Base-by-base conservation (phyloP, 352 stramenopile species). In the Phytophthora agathidicida region DNA sequence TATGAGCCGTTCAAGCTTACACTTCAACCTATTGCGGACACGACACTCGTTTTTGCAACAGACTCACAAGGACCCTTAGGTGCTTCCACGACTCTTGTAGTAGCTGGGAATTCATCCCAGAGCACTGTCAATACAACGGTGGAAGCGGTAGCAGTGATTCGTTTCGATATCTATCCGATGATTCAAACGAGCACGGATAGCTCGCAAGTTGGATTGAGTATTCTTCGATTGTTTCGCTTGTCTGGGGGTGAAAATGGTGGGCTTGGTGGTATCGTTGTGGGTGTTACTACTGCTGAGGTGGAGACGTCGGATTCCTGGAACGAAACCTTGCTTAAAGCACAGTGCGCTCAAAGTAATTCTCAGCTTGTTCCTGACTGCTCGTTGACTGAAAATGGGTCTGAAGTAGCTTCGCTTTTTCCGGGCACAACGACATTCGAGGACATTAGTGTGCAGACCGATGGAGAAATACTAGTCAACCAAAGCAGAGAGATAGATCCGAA, bases 211-310 rank as follows among this genome's bases (percentile, higher is more conserved):
- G 82, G 82, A 10, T 56, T 73, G 1, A 80, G 77, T 7, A 70
- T 50, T 24, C 58, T 92, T 32, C 65, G 78, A 11, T 35, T 92
- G 14, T 90, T 71, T 69, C 80, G 82, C 0, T n/a, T 83, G 1
- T 71, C 49, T 37, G 80, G 80, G 2, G 82, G 82, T 13, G 82
- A 92, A 49, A 90, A 92, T 32, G 59, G 70, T 22, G 82, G 82
- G 0, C 46, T 92, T 0, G 80, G 82, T 17, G 82, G 82, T 1
- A 71, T 90, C 24, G 45, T 55, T 22, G 68, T 89, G 3, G 80
- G 82, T 23, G 80, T 80, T 7, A 65, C 62, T 5, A 57, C 60
- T 22, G 63, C 73, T 10, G 43, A 46, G 3, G 43, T 47, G 4
- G 43, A 54, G 2, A n/a, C 61, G 2, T 59, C 75, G 0, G 48